phyloP scores from a whole-genome alignment of 768 basidiomycete genomes.

The Lactifluus rugatus region DNA sequence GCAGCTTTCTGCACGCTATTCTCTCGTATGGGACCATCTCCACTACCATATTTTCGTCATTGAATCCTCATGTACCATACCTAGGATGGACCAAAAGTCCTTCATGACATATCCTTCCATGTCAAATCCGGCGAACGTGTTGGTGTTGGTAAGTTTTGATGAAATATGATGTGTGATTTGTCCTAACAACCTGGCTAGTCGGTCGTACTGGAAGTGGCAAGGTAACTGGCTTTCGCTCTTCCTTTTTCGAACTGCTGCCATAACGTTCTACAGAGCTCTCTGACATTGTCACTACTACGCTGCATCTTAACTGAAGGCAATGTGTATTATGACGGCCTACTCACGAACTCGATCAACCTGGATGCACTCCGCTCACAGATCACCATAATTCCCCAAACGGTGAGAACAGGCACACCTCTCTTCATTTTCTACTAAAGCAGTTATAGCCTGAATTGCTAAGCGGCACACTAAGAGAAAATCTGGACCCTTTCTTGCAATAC shows the following conservation, averaged over 20 bases:
- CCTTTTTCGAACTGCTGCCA: not conserved
- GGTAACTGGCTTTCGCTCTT: conserved; percentile 20
- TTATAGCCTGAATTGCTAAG: conserved; percentile 40
- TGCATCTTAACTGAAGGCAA: conserved; percentile 45
- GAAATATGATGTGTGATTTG: not conserved
- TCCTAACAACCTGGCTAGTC: conserved; percentile 27
- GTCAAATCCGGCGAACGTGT: conserved; percentile 50
- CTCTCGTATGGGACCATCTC: conserved; percentile 28
- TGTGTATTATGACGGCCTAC: conserved; percentile 42
- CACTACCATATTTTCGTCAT: conserved; percentile 37
- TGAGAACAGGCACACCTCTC: conserved; percentile 22
- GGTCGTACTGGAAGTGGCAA: conserved; percentile 53
- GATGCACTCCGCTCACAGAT: conserved; percentile 43
- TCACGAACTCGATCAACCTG: conserved; percentile 39
- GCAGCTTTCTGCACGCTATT: conserved; percentile 42
- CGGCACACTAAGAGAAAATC: conserved; percentile 46
- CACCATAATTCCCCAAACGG: conserved; percentile 52
- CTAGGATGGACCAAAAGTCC: conserved; percentile 45
- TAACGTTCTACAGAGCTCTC: conserved; percentile 29
- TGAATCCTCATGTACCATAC: not conserved
- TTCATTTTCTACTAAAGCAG: conserved; percentile 6
- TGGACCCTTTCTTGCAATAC: conserved; percentile 51
- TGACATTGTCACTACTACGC: conserved; percentile 45
- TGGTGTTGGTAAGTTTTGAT: conserved; percentile 36
- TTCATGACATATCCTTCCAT: conserved; percentile 41